Evolutionary conservation across 192 early-diverging fungal genomes (phyloP).

Genomic region (Coemansia brasiliensis): DNA sequence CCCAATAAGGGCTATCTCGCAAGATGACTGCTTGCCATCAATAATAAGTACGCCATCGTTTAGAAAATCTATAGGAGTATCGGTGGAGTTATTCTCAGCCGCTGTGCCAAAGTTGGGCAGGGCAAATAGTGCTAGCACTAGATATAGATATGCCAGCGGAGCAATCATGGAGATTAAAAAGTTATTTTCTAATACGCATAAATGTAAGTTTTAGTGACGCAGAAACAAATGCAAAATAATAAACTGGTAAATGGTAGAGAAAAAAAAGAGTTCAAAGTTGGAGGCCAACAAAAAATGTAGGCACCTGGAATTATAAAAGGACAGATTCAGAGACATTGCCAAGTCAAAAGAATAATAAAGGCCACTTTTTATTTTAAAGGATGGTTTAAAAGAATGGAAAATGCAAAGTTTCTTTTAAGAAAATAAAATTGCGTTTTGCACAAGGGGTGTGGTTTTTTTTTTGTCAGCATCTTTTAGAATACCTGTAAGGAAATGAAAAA

Average conservation of each 20-base stretch:
- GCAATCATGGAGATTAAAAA: slow-evolving; percentile 6
- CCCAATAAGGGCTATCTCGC: slow-evolving; percentile 17
- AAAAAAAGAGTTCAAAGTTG: neutral
- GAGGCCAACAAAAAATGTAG: neutral
- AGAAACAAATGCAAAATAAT: neutral
- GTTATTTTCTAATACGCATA: neutral
- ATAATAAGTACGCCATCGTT: slow-evolving; percentile 34
- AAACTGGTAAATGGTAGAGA: too few relatives aligned
- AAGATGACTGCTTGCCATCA: slow-evolving; percentile 25
- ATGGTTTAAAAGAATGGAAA: neutral
- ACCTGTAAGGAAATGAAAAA: neutral
- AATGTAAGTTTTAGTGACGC: neutral
- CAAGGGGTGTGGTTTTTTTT: slow-evolving; percentile 3
- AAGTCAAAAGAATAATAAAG: slow-evolving; percentile 7
- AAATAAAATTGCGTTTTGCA: neutral
- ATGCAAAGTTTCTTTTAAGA: neutral
- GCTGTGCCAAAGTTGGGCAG: neutral
- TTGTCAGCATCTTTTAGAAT: neutral
- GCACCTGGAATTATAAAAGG: neutral
- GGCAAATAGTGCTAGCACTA: neutral
- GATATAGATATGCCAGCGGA: slow-evolving; percentile 10
- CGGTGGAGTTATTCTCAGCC: neutral
- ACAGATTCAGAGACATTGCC: neutral
- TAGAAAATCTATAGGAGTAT: slow-evolving; percentile 2
- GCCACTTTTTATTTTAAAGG: slow-evolving; percentile 5